Conservation (phyloP, 2,329 filamentous ascomycete genomes). For the Volutella citrinella region DNA sequence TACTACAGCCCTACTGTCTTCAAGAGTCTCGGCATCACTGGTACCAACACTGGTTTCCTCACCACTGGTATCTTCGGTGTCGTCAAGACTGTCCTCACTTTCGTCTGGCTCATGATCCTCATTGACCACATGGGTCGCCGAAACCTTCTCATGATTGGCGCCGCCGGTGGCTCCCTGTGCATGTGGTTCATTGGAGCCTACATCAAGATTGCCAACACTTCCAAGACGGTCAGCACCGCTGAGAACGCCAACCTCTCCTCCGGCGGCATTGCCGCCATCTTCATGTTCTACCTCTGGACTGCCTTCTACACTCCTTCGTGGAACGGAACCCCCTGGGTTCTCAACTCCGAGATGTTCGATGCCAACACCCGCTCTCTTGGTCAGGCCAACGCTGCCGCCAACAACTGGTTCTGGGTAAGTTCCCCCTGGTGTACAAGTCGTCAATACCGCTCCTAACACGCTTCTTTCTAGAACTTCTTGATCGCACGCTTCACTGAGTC, state of each 20-base stretch:
- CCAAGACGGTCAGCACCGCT: conserved; percentile 39
- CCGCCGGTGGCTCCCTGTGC: conserved; percentile 58
- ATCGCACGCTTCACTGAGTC: conserved; percentile 65
- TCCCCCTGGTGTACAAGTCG: too few species aligned
- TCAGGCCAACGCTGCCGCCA: conserved; percentile 68
- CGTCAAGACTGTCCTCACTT: conserved; percentile 67
- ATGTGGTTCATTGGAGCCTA: conserved; percentile 58
- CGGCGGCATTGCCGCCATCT: conserved; percentile 65
- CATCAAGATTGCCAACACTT: conserved; percentile 38
- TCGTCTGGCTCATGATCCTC: conserved; percentile 67
- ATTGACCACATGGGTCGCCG: conserved; percentile 57
- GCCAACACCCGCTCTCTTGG: conserved; percentile 61
- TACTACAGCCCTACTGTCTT: conserved; percentile 57
- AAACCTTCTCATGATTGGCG: conserved; percentile 64
- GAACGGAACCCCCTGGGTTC: conserved; percentile 74
- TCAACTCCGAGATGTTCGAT: conserved; percentile 75
- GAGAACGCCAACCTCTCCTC: conserved; percentile 25
- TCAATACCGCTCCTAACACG: too few species aligned
- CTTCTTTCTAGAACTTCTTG: too few species aligned
- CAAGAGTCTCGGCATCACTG: conserved; percentile 46
- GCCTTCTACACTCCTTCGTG: conserved; percentile 69
- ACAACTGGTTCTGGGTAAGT: conserved; percentile 72
- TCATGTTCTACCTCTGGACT: conserved; percentile 55
- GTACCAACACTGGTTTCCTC: conserved; percentile 43
- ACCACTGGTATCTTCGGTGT: conserved; percentile 77